Conservation (phyloP, 257 asterid species). For the Eustoma russellianum region DNA sequence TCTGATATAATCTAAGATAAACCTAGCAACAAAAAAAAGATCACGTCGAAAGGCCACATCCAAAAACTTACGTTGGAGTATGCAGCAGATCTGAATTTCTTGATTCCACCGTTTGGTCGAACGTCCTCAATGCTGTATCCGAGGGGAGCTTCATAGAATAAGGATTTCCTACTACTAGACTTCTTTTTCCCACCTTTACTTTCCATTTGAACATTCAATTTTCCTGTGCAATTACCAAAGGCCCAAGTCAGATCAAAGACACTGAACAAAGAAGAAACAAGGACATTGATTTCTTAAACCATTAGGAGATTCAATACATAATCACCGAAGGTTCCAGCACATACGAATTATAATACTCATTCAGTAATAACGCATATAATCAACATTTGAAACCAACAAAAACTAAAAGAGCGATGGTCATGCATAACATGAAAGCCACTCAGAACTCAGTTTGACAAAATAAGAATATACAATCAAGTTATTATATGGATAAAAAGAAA, state of each 20-base stretch:
- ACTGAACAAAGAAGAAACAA: background rate
- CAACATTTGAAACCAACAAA: too few relatives aligned
- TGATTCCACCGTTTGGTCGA: conserved; percentile 95
- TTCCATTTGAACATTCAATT: conserved; percentile 82
- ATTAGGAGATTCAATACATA: background rate
- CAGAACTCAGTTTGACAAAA: too few relatives aligned
- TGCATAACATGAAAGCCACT: too few relatives aligned
- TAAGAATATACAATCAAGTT: too few relatives aligned
- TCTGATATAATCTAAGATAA: background rate
- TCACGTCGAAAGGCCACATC: background rate
- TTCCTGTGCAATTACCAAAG: conserved; percentile 7
- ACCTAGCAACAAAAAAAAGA: background rate
- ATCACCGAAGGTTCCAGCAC: background rate
- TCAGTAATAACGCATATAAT: too few relatives aligned
- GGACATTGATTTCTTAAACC: too few relatives aligned
- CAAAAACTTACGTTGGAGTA: conserved; percentile 73
- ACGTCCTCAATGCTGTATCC: conserved; percentile 88
- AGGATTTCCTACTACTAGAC: conserved; percentile 68
- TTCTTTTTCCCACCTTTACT: conserved; percentile 83
- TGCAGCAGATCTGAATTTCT: conserved; percentile 95
- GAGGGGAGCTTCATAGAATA: conserved; percentile 84
- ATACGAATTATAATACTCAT: too few relatives aligned
- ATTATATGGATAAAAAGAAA: too few relatives aligned
- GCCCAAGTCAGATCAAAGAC: background rate
- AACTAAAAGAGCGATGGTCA: too few relatives aligned